phyloP scores from a whole-genome alignment of 768 basidiomycete species.

The Hortiboletus campestris region DNA sequence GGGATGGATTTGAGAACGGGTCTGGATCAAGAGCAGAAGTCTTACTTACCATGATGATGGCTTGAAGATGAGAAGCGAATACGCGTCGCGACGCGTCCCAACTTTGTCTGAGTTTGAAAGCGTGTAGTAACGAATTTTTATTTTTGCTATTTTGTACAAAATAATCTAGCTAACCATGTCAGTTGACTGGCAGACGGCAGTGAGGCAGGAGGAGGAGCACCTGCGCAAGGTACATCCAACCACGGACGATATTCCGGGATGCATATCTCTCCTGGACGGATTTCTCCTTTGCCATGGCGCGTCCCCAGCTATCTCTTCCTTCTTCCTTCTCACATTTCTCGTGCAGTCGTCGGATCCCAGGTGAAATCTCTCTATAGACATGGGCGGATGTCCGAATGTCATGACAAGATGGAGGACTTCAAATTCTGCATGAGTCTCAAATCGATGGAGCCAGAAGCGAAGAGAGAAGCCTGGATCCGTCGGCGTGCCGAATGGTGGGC shows the following conservation, averaged over 20 bases:
- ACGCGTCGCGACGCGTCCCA: slow-evolving; percentile 47
- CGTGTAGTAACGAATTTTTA: slow-evolving; percentile 21
- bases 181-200: slow-evolving; percentile 51
- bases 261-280: slow-evolving; percentile 71
- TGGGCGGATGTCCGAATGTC: slow-evolving; percentile 71
- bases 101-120: slow-evolving; percentile 45
- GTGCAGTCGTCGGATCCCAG: slow-evolving; percentile 73
- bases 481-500: slow-evolving; percentile 97
- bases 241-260: slow-evolving; percentile 76
- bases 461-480: slow-evolving; percentile 80
- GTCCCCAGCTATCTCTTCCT: slow-evolving; percentile 9
- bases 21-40: not conserved
- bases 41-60: slow-evolving; percentile 40
- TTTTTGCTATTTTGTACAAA: not conserved
- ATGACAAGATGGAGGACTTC: slow-evolving; percentile 82
- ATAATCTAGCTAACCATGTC: slow-evolving; percentile 22
- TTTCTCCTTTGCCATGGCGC: slow-evolving; percentile 71
- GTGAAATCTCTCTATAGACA: slow-evolving; percentile 84
- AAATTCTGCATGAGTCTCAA: slow-evolving; percentile 92
- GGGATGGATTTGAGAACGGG: not conserved
- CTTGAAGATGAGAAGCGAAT: slow-evolving; percentile 17
- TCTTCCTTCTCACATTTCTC: slow-evolving; percentile 11
- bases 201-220: slow-evolving; percentile 68
- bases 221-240: slow-evolving; percentile 69
- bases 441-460: slow-evolving; percentile 70